Conservation (phyloP, 1,284 basidiomycete genomes). For the Porodaedalea pini region DNA sequence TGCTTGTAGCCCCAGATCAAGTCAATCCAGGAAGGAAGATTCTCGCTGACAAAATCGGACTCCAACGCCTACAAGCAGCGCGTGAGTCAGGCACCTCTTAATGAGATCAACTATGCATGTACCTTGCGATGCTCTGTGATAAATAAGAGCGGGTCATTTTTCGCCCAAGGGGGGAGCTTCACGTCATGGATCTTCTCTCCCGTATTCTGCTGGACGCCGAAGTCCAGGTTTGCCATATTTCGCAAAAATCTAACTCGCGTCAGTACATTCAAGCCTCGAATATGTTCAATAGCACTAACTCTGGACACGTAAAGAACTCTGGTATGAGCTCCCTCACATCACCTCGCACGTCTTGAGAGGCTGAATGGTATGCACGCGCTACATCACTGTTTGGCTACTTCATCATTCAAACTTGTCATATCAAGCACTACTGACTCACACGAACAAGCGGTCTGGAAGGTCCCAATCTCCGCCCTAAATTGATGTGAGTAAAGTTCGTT, state of each 20-base stretch:
- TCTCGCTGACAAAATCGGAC: slow-evolving; percentile 83
- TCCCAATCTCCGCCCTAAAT: slow-evolving; percentile 88
- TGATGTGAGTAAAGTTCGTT: slow-evolving; percentile 2
- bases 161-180: slow-evolving; percentile 89
- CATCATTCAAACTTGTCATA: not conserved
- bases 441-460: slow-evolving; percentile 90
- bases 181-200: slow-evolving; percentile 87
- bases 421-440: slow-evolving; percentile 37
- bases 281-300: slow-evolving; percentile 39
- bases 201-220: slow-evolving; percentile 78
- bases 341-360: slow-evolving; percentile 82
- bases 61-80: slow-evolving; percentile 78
- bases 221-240: slow-evolving; percentile 73
- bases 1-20: slow-evolving; percentile 88
- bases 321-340: slow-evolving; percentile 95
- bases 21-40: slow-evolving; percentile 91
- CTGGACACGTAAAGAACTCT: slow-evolving; percentile 82
- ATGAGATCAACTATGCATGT: slow-evolving; percentile 7
- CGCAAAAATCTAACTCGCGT: slow-evolving; percentile 57
- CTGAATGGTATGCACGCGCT: slow-evolving; percentile 78
- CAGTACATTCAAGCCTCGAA: not conserved
- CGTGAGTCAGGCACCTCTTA: not conserved
- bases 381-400: slow-evolving; percentile 51
- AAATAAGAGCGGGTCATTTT: slow-evolving; percentile 81
- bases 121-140: slow-evolving; percentile 79